phyloP scores from a whole-genome alignment of 495 filamentous ascomycete species.

The Xylaria telfairii region DNA sequence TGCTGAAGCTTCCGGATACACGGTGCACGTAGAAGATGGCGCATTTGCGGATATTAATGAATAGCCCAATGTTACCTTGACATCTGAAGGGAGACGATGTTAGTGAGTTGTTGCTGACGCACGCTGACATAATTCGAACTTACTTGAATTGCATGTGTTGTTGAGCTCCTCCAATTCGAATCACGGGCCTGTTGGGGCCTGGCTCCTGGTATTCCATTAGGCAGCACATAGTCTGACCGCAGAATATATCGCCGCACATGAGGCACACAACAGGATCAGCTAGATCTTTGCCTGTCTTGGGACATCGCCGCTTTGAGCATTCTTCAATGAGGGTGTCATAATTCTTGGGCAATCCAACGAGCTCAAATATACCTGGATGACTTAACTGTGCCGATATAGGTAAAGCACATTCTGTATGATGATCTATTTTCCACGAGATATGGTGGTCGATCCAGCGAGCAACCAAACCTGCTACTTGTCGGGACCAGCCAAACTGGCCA shows the following conservation, averaged over 20 bases:
- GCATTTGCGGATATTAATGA: conserved; percentile 96
- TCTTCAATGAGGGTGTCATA: conserved; percentile 94
- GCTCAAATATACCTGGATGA: conserved; percentile 91
- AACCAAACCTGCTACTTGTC: conserved; percentile 51
- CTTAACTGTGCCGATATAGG: conserved; percentile 58
- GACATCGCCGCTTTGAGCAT: conserved; percentile 82
- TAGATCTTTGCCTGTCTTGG: conserved; percentile 87
- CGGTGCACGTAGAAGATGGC: conserved; percentile 84
- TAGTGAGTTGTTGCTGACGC: conserved; percentile 21
- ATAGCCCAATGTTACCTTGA: conserved; percentile 85
- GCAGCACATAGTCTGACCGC: conserved; percentile 92
- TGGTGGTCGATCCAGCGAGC: conserved; percentile 81
- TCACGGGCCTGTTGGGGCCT: conserved; percentile 37
- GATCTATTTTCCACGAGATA: conserved; percentile 32
- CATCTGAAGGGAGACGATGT: conserved; percentile 62
- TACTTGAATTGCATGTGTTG: conserved; percentile 84
- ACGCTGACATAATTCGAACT: conserved; percentile 40
- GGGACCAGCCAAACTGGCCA: conserved; percentile 47
- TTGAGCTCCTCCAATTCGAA: conserved; percentile 79
- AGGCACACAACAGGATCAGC: conserved; percentile 90
- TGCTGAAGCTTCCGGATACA: conserved; percentile 79
- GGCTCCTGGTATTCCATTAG: conserved; percentile 62
- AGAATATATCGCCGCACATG: conserved; percentile 95
- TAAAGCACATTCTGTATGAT: conserved; percentile 24
- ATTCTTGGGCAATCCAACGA: conserved; percentile 88